These are phyloP conservation scores for Talaromyces stipitatus DNA, from an alignment of 495 filamentous ascomycete genomes.

Conservation along the genomic window DNA sequence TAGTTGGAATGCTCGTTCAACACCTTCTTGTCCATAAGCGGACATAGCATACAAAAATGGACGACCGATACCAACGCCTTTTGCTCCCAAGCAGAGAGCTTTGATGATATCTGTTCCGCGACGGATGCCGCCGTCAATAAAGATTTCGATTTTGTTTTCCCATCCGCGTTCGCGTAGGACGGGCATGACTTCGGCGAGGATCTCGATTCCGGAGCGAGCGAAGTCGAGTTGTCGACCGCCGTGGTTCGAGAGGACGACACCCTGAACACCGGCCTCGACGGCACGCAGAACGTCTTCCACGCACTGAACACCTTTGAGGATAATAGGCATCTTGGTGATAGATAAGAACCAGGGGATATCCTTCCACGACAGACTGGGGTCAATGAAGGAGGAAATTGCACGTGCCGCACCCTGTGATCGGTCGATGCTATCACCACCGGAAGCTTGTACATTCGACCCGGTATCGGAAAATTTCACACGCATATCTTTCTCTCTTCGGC, in stretches of 20 bases:
- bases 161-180: constrained; percentile 74
- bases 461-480: constrained; percentile 82
- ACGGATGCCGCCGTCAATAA: constrained; percentile 82
- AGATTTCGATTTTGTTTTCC: constrained; percentile 83
- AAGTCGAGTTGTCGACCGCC: constrained; percentile 96
- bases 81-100: constrained; percentile 87
- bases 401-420: constrained; percentile 85
- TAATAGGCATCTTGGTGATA: constrained; percentile 93
- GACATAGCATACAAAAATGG: constrained; percentile 97
- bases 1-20: constrained; percentile 87
- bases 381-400: constrained; percentile 92
- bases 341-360: constrained; percentile 92
- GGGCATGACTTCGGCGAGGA: constrained; percentile 95
- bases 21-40: constrained; percentile 79
- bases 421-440: constrained; percentile 58
- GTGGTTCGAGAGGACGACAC: constrained; percentile 94
- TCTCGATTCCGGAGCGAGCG: constrained; percentile 81
- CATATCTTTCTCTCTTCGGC: constrained; percentile 93
- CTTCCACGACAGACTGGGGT: constrained; percentile 81
- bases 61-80: constrained; percentile 86
- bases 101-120: constrained; percentile 94
- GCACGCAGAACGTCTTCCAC: constrained; percentile 90
- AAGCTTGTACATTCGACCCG: constrained; percentile 73
- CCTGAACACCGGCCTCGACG: constrained; percentile 75
- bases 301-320: constrained; percentile 93